Evolutionary conservation across 176 grass and related monocot genomes (phyloP).

Genomic region (Urochloa ruziziensis): DNA sequence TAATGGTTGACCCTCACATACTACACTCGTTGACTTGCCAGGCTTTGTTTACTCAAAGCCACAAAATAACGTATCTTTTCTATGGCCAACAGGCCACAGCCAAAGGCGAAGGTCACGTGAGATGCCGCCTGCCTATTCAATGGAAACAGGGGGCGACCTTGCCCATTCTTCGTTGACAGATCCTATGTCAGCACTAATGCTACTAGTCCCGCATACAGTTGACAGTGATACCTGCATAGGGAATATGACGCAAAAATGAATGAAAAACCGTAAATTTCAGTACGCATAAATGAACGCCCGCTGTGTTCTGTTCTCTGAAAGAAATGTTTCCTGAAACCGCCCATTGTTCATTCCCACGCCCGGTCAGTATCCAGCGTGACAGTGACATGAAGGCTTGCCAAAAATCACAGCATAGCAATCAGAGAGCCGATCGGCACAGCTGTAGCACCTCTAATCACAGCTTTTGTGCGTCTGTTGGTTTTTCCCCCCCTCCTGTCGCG

Average conservation of each 20-base stretch:
- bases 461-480: not conserved
- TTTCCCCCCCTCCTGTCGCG: not conserved
- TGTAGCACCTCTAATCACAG: conserved; percentile 5
- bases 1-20: not conserved
- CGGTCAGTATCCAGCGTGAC: not conserved
- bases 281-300: not conserved
- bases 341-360: not conserved
- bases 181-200: not conserved
- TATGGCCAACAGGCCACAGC: not conserved
- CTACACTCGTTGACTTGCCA: no score
- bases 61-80: not conserved
- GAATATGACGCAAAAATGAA: no score
- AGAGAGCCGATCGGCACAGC: not conserved
- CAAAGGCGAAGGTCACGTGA: not conserved
- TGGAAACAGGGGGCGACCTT: not conserved
- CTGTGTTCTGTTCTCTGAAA: not conserved
- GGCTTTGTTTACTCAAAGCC: not conserved
- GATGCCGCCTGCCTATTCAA: not conserved
- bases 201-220: not conserved
- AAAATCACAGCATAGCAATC: not conserved
- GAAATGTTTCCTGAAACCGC: not conserved
- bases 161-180: not conserved
- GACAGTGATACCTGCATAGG: not conserved
- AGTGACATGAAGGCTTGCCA: not conserved
- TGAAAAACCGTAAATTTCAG: no score